Percentiles rank a stretch among this genome's conserved stretches.
Evolutionary conservation across 1,284 basidiomycete species (phyloP).

Genomic region (Ceratobasidium sp.): DNA sequence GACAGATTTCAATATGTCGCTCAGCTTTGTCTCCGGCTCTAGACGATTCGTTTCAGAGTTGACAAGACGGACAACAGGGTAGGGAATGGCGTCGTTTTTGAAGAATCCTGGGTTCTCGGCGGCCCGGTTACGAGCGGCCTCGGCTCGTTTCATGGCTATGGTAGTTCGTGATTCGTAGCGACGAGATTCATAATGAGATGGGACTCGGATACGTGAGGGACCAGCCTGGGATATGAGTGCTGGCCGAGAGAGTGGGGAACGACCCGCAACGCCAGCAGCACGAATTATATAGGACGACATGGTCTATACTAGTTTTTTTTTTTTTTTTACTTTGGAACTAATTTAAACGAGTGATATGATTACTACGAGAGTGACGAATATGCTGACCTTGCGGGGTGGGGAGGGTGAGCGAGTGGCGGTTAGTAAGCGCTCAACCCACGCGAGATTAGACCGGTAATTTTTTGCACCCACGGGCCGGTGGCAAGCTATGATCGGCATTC

Average conservation of each 20-base stretch:
- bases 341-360: too few relatives aligned
- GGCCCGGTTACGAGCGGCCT: constrained; percentile 29
- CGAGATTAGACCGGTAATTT: neutral
- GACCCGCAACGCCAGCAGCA: neutral
- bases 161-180: constrained; percentile 20
- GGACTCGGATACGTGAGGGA: neutral
- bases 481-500: neutral
- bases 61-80: constrained; percentile 48
- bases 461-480: neutral
- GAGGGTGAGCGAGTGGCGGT: neutral
- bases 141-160: constrained; percentile 21
- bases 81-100: constrained; percentile 50
- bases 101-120: constrained; percentile 23
- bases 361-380: neutral
- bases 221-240: neutral
- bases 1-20: constrained; percentile 40
- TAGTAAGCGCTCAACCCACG: constrained; percentile 5
- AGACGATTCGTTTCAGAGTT: constrained; percentile 48
- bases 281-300: neutral
- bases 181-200: neutral
- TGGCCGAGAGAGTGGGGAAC: neutral
- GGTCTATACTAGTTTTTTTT: too few relatives aligned
- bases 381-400: too few relatives aligned
- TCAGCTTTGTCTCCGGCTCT: constrained; percentile 41
- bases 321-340: too few relatives aligned